These are phyloP conservation scores for Verticillium zaregamsianum DNA, from an alignment of 2,329 filamentous ascomycete genomes.

Conservation along the genomic window DNA sequence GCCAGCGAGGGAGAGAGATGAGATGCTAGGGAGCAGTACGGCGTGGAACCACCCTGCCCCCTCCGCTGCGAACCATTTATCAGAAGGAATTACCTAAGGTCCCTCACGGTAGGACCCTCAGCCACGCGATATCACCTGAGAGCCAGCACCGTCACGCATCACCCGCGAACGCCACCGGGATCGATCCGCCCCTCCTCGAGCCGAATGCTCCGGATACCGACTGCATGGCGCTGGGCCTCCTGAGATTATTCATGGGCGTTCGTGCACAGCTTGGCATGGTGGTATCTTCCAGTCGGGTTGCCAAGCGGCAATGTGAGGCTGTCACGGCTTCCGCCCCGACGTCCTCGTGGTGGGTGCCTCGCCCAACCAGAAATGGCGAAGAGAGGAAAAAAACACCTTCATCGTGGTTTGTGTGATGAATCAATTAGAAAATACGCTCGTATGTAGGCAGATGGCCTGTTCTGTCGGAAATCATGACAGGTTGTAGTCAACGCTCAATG, in stretches of 20 bases:
- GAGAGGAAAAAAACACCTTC: no score
- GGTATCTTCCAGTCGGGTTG: background rate
- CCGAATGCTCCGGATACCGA: background rate
- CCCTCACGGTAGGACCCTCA: background rate
- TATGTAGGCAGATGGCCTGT: background rate
- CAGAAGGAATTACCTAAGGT: background rate
- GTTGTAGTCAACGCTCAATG: background rate
- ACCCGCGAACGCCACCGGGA: background rate
- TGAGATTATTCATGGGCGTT: background rate
- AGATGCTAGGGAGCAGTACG: no score
- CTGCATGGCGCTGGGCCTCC: background rate
- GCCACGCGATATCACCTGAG: background rate
- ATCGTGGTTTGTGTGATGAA: background rate
- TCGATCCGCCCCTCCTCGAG: background rate
- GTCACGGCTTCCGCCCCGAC: no score
- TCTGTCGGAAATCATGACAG: background rate
- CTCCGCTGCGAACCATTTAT: no score
- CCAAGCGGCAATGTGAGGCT: no score
- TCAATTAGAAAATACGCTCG: background rate
- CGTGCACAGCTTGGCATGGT: background rate
- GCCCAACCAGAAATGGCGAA: no score
- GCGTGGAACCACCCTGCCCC: no score
- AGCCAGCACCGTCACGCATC: background rate
- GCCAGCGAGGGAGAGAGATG: no score
- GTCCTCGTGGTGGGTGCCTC: no score